A percentile compares a stretch with the other conserved stretches of the same genome.
These are phyloP conservation scores for Phellopilus nigrolimitatus DNA, from an alignment of 1,284 basidiomycete species.

Conservation along the genomic window DNA sequence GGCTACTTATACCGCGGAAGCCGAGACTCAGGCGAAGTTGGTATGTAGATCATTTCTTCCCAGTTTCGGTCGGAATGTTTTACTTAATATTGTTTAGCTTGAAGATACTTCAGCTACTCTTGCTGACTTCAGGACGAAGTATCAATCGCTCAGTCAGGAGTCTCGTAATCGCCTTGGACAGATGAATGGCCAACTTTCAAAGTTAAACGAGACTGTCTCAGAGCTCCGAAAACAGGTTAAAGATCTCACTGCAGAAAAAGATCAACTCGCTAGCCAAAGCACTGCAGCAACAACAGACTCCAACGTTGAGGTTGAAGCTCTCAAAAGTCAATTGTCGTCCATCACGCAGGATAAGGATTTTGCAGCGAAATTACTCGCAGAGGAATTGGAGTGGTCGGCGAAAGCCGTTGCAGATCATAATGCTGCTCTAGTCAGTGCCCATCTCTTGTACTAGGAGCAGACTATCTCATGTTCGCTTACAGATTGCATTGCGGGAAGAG, in stretches of 20 bases:
- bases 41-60: conserved; percentile 32
- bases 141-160: conserved; percentile 27
- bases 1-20: conserved; percentile 28
- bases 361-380: conserved; percentile 37
- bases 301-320: conserved; percentile 22
- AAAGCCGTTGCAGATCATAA: conserved; percentile 37
- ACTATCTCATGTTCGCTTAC: conserved; percentile 8
- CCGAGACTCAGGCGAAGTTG: conserved; percentile 32
- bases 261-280: conserved; percentile 28
- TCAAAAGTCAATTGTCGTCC: conserved; percentile 35
- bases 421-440: conserved; percentile 41
- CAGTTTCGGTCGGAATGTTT: not conserved
- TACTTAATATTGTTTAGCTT: conserved; percentile 26
- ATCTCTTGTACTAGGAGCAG: not conserved
- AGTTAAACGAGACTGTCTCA: conserved; percentile 30
- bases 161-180: conserved; percentile 31
- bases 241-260: conserved; percentile 30
- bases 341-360: conserved; percentile 39
- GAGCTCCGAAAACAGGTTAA: conserved; percentile 29
- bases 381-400: conserved; percentile 41
- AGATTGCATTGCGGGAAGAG: conserved; percentile 57
- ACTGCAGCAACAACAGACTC: conserved; percentile 22
- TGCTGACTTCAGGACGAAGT: conserved; percentile 30
- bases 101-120: conserved; percentile 28
- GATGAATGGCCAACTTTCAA: conserved; percentile 34